These are phyloP conservation scores for Aspergillus hortae DNA, from an alignment of 2,329 filamentous ascomycete species.

Conservation along the genomic window DNA sequence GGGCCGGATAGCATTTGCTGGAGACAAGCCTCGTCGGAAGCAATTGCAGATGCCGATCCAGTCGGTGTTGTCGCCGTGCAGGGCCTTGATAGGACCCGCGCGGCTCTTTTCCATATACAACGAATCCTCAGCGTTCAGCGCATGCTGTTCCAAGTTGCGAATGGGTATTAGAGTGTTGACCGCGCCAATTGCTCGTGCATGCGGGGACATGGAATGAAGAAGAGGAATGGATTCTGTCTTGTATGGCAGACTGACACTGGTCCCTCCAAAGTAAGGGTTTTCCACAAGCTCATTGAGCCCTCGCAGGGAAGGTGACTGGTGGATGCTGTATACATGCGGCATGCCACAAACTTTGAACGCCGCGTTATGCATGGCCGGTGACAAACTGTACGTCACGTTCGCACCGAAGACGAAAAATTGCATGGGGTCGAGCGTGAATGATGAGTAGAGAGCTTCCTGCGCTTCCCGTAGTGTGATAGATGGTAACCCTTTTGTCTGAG, in stretches of 20 bases:
- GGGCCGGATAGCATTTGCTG: conserved; percentile 62
- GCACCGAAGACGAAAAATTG: conserved; percentile 72
- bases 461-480: conserved; percentile 61
- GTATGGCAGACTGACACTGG: conserved; percentile 69
- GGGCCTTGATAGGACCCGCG: conserved; percentile 62
- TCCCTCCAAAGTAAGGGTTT: conserved; percentile 67
- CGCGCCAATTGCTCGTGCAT: conserved; percentile 71
- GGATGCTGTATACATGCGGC: conserved; percentile 63
- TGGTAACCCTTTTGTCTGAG: conserved; percentile 43
- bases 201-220: conserved; percentile 64
- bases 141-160: conserved; percentile 51
- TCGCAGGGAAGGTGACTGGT: conserved; percentile 60
- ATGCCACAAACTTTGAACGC: conserved; percentile 66
- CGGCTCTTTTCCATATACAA: conserved; percentile 58
- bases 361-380: conserved; percentile 73
- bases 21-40: conserved; percentile 68
- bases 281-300: conserved; percentile 62
- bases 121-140: conserved; percentile 56
- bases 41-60: conserved; percentile 77
- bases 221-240: conserved; percentile 67
- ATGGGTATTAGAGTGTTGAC: conserved; percentile 74
- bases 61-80: conserved; percentile 78
- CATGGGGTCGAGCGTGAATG: conserved; percentile 65
- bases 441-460: conserved; percentile 62
- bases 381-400: conserved; percentile 68